Evolutionary conservation across 148 eudicot genomes (phyloP), one percentile per base, ranked within the genome.

Genomic region (Amaranthus hypochondriacus): DNA sequence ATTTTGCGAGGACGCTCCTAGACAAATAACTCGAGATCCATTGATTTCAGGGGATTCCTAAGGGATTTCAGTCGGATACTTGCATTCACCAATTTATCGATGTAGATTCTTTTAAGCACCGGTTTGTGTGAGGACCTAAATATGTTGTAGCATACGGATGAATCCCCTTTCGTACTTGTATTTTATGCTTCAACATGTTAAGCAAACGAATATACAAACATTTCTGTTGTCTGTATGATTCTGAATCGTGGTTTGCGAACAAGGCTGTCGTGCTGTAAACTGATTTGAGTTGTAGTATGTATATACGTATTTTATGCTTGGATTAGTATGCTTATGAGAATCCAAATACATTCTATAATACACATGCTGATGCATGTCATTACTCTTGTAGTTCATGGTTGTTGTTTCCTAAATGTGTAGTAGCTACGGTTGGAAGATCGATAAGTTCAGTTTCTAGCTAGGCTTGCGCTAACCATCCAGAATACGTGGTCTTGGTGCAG

Each of bases 211-310:
- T 28, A 48, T 46, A 63, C 3, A 56, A 57, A 63, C 56, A 52
- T 52, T 60, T 50, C 47, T 44, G 5, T 44, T 66, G 61, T 53
- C 52, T 79, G 82, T 79, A 66, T 70, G 62, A 64, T 74, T 65
- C 42, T 46, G 48, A 43, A 56, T 13, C 28, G 67, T 43, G 52
- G 56, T 71, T 75, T 18, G 74, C n/a, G 48, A 73, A 62, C 50
- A 2, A 43, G 12, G 57, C 6, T 15, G 53, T 78, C 50, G 15
- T 67, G 57, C 51, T 64, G 21, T 50, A n/a, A 46, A 66, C 15
- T 15, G 10, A 39, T 49, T 53, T 63, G 75, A 52, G 69, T 48
- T 73, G 51, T 28, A 28, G 39, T 8, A 65, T 12, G 52, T 65
- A 65, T 63, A 63, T 63, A 42, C 44, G 39, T 65, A 15, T 47